Evolutionary conservation across 1,139 yeast genomes (phyloP), one percentile per base, ranked within the genome.

Genomic region (Debaryomyces coudertii): DNA sequence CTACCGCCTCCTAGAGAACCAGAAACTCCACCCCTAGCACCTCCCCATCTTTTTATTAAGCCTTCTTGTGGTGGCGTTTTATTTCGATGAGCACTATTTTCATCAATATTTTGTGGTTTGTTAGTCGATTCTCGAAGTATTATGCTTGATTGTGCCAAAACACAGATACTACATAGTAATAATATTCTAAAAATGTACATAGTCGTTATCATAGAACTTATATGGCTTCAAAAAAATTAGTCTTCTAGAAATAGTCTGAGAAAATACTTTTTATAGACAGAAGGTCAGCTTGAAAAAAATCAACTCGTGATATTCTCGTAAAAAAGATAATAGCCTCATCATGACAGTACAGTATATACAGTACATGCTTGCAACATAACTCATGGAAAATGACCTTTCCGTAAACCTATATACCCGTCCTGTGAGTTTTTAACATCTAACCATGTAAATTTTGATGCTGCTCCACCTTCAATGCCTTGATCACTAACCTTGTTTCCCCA

Each of bases 401-500:
- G 56, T 23, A 73, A 60, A 1, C 79, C 80, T 44, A 74, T 65
- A 49, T 75, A 75, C 1, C 79, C 79, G 12, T 62, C 78, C 1
- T 75, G 76, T 1, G 79, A 77, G 16, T 59, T 52, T 6, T 51
- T 51, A 1, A 63, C 66, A 42, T 64, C 53, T 30, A 69, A 59
- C 77, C 78, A 71, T 14, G 68, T 58, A 6, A 56, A 55, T 4
- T 55, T 52, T 2, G 35, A 4, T 16, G 58, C 60, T 16, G 50
- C 50, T 14, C 68, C 71, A n/a, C 79, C 83, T 53, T 74, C 74
- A 9, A 71, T 69, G 31, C 73, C 70, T 63, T 75, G 78, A 73
- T 68, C 64, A 48, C 63, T 64, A 6, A 79, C 71, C 9, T 49
- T 52, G 47, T 73, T 77, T 22, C 89, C 88, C 88, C 88, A 83